Conservation (phyloP, 2,329 filamentous ascomycete species). For the Arachnopeziza araneosa region DNA sequence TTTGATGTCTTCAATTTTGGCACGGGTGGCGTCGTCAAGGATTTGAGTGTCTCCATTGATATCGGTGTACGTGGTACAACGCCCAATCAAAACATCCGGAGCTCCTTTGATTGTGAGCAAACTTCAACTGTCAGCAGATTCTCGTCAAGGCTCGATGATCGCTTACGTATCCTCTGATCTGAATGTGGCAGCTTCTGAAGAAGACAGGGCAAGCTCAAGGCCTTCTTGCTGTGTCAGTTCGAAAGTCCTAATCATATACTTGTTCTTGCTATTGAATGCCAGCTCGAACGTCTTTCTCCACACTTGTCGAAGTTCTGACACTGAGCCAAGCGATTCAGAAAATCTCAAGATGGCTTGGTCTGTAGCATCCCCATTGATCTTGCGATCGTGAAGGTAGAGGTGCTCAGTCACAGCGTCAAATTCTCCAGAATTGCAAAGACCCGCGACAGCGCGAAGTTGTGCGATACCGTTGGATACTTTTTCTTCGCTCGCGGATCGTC, state of each 20-base stretch:
- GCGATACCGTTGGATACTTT: slow-evolving; percentile 39
- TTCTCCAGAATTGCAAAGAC: slow-evolving; percentile 69
- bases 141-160: not conserved
- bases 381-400: slow-evolving; percentile 53
- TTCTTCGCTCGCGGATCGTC: slow-evolving; percentile 14
- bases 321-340: slow-evolving; percentile 57
- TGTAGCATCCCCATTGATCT: slow-evolving; percentile 70
- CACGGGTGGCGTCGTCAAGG: slow-evolving; percentile 42
- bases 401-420: slow-evolving; percentile 62
- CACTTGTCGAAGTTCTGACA: slow-evolving; percentile 52
- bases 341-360: slow-evolving; percentile 71
- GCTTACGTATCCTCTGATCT: slow-evolving; percentile 25
- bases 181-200: slow-evolving; percentile 26
- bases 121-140: slow-evolving; percentile 15
- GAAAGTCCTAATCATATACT: slow-evolving; percentile 68
- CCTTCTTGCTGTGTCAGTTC: slow-evolving; percentile 37
- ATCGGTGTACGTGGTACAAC: slow-evolving; percentile 53
- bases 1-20: slow-evolving; percentile 53
- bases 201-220: slow-evolving; percentile 35
- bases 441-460: slow-evolving; percentile 56
- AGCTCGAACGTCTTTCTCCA: slow-evolving; percentile 65
- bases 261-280: slow-evolving; percentile 79
- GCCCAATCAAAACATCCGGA: slow-evolving; percentile 63
- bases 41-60: slow-evolving; percentile 47
- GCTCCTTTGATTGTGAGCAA: slow-evolving; percentile 74